These are phyloP conservation scores for Musa schizocarpa DNA, from an alignment of 176 grass and related monocot genomes.

Conservation along the genomic window DNA sequence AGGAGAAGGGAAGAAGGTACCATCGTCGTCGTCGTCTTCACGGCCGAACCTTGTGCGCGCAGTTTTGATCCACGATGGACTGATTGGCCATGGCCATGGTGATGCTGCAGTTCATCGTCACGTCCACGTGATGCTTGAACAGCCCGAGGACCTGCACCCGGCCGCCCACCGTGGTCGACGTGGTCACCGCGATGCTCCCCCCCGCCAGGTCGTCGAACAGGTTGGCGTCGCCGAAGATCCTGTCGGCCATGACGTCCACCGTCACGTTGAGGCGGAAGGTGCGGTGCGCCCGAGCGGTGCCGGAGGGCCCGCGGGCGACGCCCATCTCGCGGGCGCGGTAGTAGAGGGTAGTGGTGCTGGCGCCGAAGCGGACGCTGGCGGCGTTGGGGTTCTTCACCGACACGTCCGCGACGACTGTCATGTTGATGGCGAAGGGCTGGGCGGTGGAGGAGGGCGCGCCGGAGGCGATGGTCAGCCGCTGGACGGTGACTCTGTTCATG, in stretches of 20 bases:
- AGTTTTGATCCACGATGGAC: background rate
- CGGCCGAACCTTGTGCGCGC: background rate
- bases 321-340: slow-evolving; percentile 41
- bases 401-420: slow-evolving; percentile 49
- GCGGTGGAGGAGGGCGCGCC: background rate
- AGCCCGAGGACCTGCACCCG: background rate
- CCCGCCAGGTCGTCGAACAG: background rate
- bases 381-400: slow-evolving; percentile 83
- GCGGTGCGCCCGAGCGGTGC: background rate
- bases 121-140: slow-evolving; percentile 5
- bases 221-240: background rate
- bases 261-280: slow-evolving; percentile 6
- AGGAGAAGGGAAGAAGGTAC: too few species aligned
- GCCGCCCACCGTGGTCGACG: slow-evolving; percentile 5
- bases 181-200: background rate
- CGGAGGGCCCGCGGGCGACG: slow-evolving; percentile 3
- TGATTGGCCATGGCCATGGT: background rate
- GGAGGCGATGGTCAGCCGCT: slow-evolving; percentile 9
- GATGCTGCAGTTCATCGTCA: slow-evolving; percentile 10
- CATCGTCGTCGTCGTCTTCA: background rate
- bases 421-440: background rate
- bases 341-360: slow-evolving; percentile 43
- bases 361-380: slow-evolving; percentile 35
- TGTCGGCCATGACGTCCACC: slow-evolving; percentile 3
- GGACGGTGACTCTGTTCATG: slow-evolving; percentile 45